Conservation (phyloP, 441 rosid species). For the Adansonia gregorii region DNA sequence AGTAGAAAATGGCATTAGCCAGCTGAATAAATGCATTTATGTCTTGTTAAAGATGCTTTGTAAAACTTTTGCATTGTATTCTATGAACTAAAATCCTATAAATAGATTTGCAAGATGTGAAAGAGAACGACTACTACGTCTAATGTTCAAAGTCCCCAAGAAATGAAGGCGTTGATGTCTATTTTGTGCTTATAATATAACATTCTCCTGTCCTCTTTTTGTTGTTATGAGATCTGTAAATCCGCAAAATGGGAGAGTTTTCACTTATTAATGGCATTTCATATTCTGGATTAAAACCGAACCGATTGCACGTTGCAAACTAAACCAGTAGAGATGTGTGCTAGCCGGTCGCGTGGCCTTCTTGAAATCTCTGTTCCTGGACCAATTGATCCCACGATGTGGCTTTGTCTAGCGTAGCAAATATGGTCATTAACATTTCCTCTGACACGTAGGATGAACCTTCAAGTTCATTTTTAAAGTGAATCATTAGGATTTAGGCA, state of each 20-base stretch:
- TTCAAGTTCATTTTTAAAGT: background rate
- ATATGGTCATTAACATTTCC: no score
- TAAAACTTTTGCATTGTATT: slow-evolving; percentile 17
- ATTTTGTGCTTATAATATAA: background rate
- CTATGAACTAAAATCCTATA: slow-evolving; percentile 24
- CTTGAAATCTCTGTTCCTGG: no score
- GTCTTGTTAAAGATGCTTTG: slow-evolving; percentile 24
- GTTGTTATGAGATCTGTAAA: background rate
- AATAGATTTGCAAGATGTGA: slow-evolving; percentile 26
- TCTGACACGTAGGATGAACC: no score
- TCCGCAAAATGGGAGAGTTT: background rate
- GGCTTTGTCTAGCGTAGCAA: background rate
- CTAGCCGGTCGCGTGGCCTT: no score
- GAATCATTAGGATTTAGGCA: background rate
- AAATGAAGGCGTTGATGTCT: slow-evolving; percentile 30
- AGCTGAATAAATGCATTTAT: slow-evolving; percentile 41
- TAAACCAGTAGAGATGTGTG: no score
- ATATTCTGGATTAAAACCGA: no score
- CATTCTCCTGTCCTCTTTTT: background rate
- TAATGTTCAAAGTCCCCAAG: slow-evolving; percentile 18
- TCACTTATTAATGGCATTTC: no score
- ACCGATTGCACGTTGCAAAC: no score
- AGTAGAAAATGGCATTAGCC: slow-evolving; percentile 37
- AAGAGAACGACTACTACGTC: slow-evolving; percentile 24
- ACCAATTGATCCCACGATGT: background rate